phyloP scores from a whole-genome alignment of 352 stramenopile species.

The Globisporangium okanoganense region DNA sequence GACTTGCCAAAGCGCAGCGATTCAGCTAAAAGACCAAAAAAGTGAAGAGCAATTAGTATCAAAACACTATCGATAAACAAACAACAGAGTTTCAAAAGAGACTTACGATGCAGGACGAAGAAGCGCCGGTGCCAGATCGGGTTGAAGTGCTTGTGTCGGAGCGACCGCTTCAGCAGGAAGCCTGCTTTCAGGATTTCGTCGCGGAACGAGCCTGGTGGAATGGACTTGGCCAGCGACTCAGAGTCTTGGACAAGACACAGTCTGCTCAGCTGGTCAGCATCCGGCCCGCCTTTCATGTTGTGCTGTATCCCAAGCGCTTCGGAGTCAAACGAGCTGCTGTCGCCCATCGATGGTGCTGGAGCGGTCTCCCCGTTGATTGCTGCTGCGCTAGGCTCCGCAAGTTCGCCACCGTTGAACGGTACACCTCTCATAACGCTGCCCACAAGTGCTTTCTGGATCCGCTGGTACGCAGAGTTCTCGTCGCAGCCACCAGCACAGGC shows the following conservation, averaged over 20 bases:
- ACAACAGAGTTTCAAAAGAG: background rate
- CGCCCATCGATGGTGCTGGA: background rate
- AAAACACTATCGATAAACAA: background rate
- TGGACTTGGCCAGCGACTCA: slow-evolving; percentile 17
- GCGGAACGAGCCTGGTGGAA: slow-evolving; percentile 38
- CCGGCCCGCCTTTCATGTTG: slow-evolving; percentile 8
- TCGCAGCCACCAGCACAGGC: slow-evolving; percentile 62
- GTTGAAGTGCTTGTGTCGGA: slow-evolving; percentile 84
- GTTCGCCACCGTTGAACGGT: slow-evolving; percentile 41
- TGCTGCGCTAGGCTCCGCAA: background rate
- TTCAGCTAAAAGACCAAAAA: slow-evolving; percentile 25
- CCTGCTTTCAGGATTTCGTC: slow-evolving; percentile 70
- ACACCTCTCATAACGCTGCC: slow-evolving; percentile 44
- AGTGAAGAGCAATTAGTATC: background rate
- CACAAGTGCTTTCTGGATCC: slow-evolving; percentile 47
- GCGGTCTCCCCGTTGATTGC: background rate
- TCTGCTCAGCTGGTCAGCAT: slow-evolving; percentile 14
- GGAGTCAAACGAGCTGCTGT: slow-evolving; percentile 8
- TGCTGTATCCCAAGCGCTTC: background rate
- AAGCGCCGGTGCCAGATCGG: slow-evolving; percentile 75
- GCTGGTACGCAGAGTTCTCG: slow-evolving; percentile 62
- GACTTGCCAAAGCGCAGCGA: slow-evolving; percentile 72
- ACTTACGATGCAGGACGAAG: slow-evolving; percentile 65
- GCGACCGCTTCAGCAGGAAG: slow-evolving; percentile 83
- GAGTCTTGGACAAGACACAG: slow-evolving; percentile 17